Evolutionary conservation across 768 basidiomycete species (phyloP).

Genomic region (Serendipita sp.): DNA sequence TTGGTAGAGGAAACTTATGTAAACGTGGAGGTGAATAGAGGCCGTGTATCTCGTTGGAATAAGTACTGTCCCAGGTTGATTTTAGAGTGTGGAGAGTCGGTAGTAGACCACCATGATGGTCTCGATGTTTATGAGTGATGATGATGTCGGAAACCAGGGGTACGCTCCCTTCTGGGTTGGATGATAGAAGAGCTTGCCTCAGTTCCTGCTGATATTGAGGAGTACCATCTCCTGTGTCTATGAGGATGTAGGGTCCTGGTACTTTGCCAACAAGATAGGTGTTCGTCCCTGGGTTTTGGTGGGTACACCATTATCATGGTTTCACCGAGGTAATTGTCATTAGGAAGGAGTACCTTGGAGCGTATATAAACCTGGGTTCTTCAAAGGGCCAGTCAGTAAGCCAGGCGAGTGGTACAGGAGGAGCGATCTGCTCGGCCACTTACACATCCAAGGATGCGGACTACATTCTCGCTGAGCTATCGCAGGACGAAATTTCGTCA

Average conservation of each 20-base stretch:
- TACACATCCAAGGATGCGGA: conserved; percentile 65
- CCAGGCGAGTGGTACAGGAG: background rate
- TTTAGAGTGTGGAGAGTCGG: conserved; percentile 51
- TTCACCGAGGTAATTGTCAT: too few relatives aligned
- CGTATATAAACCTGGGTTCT: conserved; percentile 79
- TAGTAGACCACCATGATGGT: conserved; percentile 68
- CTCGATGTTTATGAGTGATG: conserved; percentile 79
- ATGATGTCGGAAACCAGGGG: conserved; percentile 75
- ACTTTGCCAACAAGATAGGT: conserved; percentile 69
- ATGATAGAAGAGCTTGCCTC: conserved; percentile 35
- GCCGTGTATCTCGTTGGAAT: conserved; percentile 21
- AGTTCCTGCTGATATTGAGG: conserved; percentile 53
- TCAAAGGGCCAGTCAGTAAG: background rate
- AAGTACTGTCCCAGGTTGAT: conserved; percentile 36
- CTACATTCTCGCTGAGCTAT: conserved; percentile 52
- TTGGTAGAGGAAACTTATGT: conserved; percentile 49
- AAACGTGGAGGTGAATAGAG: conserved; percentile 43
- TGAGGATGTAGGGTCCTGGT: conserved; percentile 44
- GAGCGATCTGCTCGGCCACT: conserved; percentile 8
- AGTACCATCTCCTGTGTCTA: conserved; percentile 71
- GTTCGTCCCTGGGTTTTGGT: conserved; percentile 48
- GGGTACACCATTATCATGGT: background rate
- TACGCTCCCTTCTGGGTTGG: conserved; percentile 15
- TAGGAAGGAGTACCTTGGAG: conserved; percentile 44
- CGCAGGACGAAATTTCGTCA: too few relatives aligned